A percentile compares a stretch with the other conserved stretches of the same genome.
phyloP scores from a whole-genome alignment of 306 rosid genomes.

The Cucurbita moschata region DNA sequence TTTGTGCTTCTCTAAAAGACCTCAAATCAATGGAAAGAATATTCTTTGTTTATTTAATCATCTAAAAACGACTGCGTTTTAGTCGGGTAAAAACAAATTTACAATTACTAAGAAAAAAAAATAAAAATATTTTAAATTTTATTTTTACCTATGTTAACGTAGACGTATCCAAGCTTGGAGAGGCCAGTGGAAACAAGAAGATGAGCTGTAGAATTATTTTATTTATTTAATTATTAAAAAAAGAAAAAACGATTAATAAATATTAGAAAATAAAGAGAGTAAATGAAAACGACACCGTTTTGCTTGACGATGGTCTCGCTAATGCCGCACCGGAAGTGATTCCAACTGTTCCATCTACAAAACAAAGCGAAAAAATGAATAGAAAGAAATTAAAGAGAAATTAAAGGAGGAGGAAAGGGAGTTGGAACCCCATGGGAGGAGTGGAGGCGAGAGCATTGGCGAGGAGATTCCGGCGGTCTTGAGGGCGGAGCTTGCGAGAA shows the following conservation, averaged over 20 bases:
- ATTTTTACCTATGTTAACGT: slow-evolving; percentile 60
- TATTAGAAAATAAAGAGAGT: neutral
- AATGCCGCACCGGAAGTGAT: slow-evolving; percentile 43
- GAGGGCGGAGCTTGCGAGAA: neutral
- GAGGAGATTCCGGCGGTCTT: neutral
- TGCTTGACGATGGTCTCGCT: slow-evolving; percentile 31
- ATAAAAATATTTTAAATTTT: too few species aligned
- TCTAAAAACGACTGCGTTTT: slow-evolving; percentile 25
- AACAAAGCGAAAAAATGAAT: neutral
- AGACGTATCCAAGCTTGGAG: slow-evolving; percentile 69
- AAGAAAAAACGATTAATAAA: neutral
- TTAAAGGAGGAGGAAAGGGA: neutral
- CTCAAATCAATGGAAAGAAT: too few species aligned
- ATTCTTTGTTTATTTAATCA: too few species aligned
- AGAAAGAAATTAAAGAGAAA: neutral
- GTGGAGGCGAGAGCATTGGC: slow-evolving; percentile 34
- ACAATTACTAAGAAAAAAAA: neutral
- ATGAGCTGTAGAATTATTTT: slow-evolving; percentile 37
- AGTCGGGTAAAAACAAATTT: neutral
- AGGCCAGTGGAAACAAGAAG: slow-evolving; percentile 68
- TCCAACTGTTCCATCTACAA: slow-evolving; percentile 64
- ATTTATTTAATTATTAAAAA: neutral
- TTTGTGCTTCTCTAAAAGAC: too few species aligned
- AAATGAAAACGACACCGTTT: slow-evolving; percentile 32
- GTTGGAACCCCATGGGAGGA: slow-evolving; percentile 49